Percentiles rank a stretch among this genome's conserved stretches.
Conservation (phyloP, 352 stramenopile species). For the Pythium aquatile region DNA sequence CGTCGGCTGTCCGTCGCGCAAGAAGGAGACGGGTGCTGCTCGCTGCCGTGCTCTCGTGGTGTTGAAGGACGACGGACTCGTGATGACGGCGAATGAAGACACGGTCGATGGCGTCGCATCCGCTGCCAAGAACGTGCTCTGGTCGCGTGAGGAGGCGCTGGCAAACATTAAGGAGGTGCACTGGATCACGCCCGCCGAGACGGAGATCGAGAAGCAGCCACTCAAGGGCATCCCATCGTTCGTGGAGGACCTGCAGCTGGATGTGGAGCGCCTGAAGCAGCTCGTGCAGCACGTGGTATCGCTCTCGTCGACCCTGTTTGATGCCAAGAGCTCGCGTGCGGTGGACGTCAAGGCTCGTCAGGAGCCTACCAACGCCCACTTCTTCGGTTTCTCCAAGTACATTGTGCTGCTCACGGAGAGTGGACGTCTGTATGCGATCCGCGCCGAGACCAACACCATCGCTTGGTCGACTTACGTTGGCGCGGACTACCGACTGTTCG, state of each 20-base stretch:
- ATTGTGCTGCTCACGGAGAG: constrained; percentile 72
- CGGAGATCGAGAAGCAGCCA: constrained; percentile 71
- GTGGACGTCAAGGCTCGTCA: constrained; percentile 39
- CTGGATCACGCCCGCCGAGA: constrained; percentile 78
- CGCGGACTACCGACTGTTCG: constrained; percentile 66
- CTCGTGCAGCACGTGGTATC: constrained; percentile 44
- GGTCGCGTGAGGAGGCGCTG: constrained; percentile 77
- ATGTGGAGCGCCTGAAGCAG: constrained; percentile 52
- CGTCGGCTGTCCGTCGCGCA: constrained; percentile 51
- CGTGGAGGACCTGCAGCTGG: constrained; percentile 59
- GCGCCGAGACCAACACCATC: constrained; percentile 68
- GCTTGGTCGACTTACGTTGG: constrained; percentile 73
- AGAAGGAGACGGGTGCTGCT: constrained; percentile 43
- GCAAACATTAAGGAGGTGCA: constrained; percentile 73
- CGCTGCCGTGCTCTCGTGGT: constrained; percentile 62
- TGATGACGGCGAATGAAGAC: constrained; percentile 72
- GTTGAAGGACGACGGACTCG: constrained; percentile 65
- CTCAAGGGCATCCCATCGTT: constrained; percentile 76
- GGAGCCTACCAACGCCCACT: constrained; percentile 63
- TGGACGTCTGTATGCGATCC: constrained; percentile 78
- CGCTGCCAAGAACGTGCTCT: constrained; percentile 41
- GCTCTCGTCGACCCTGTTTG: constrained; percentile 54
- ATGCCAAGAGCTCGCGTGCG: constrained; percentile 28
- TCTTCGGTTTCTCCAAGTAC: constrained; percentile 86
- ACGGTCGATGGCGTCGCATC: constrained; percentile 14